Evolutionary conservation across 345 rosid genomes (phyloP).

Genomic region (Limnanthes douglasii): DNA sequence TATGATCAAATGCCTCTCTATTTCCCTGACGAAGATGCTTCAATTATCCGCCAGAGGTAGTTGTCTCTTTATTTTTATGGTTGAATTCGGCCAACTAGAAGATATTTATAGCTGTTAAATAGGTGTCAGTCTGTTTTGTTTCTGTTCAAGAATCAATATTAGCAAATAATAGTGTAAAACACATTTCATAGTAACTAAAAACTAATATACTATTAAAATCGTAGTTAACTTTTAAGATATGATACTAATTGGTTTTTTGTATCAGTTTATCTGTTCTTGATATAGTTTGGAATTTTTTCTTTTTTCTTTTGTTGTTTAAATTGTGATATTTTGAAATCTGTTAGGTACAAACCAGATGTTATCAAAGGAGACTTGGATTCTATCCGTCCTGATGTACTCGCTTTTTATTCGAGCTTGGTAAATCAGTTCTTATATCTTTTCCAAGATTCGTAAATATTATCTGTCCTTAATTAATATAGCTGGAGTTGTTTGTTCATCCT

Average conservation of each 20-base stretch:
- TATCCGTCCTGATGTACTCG: conserved; percentile 42
- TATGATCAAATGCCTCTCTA: conserved; percentile 74
- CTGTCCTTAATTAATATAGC: not conserved
- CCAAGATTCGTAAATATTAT: not conserved
- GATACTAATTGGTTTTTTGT: no score
- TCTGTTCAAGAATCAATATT: no score
- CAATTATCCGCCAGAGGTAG: conserved; percentile 51
- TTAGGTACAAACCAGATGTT: conserved; percentile 63
- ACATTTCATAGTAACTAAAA: no score
- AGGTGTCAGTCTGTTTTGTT: no score
- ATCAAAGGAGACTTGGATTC: conserved; percentile 99
- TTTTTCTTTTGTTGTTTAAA: not conserved
- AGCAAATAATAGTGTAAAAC: no score
- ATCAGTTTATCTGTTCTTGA: no score
- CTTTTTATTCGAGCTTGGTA: conserved; percentile 54
- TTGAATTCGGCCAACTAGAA: not conserved
- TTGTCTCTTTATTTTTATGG: no score
- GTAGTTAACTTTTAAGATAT: no score
- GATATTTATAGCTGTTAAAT: no score
- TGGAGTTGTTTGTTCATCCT: no score
- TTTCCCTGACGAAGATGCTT: conserved; percentile 43
- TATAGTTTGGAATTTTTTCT: no score
- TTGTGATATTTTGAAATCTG: conserved; percentile 4
- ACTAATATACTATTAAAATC: no score
- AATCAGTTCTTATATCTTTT: not conserved